These are phyloP conservation scores for Colletotrichum liriopes DNA, from an alignment of 2,329 filamentous ascomycete species.

Conservation along the genomic window DNA sequence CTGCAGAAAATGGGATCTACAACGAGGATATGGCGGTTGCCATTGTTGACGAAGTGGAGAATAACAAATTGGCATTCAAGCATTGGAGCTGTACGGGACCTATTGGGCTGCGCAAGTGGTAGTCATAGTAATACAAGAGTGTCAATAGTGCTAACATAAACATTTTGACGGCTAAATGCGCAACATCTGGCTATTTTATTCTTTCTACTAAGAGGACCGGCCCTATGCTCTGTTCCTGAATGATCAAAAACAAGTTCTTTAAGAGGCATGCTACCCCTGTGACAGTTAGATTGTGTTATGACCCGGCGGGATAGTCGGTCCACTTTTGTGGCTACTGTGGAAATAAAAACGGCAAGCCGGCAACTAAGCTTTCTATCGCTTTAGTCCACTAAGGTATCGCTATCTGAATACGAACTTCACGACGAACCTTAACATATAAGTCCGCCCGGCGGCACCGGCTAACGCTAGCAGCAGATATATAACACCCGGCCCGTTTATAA, in stretches of 20 bases:
- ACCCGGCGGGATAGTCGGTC: too few relatives aligned
- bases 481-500: neutral
- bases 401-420: neutral
- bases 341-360: too few relatives aligned
- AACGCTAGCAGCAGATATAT: neutral
- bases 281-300: too few relatives aligned
- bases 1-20: slow-evolving; percentile 2
- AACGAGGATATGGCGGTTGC: slow-evolving; percentile 23
- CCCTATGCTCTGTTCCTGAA: too few relatives aligned
- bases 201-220: too few relatives aligned
- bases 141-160: too few relatives aligned
- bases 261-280: too few relatives aligned
- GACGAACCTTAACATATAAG: neutral
- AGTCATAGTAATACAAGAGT: neutral
- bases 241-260: too few relatives aligned
- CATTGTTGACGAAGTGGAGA: slow-evolving; percentile 19
- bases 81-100: slow-evolving; percentile 17
- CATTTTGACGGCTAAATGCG: too few relatives aligned
- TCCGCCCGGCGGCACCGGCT: neutral
- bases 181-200: too few relatives aligned
- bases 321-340: too few relatives aligned
- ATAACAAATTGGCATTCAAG: slow-evolving; percentile 1
- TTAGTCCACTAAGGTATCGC: neutral
- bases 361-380: too few relatives aligned
- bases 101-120: slow-evolving; percentile 5